Percentiles rank a stretch among this genome's conserved stretches.
Conservation (phyloP, 768 basidiomycete species). For the Serendipita sp. region DNA sequence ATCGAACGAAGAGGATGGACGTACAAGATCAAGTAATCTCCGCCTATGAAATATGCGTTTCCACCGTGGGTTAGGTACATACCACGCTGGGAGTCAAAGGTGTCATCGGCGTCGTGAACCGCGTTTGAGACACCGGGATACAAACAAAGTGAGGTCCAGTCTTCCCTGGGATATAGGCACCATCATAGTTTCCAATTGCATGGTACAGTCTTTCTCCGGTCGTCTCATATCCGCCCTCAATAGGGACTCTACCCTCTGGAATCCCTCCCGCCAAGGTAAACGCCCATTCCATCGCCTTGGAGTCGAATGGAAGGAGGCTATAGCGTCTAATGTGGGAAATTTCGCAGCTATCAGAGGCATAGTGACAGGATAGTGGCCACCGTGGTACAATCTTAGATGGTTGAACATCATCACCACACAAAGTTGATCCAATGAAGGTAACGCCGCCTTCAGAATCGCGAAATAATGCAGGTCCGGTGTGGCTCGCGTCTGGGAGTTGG, state of each 20-base stretch:
- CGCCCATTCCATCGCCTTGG: slow-evolving; percentile 61
- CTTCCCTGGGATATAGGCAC: slow-evolving; percentile 53
- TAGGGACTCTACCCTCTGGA: slow-evolving; percentile 38
- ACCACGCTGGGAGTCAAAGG: too few relatives aligned
- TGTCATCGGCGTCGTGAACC: too few relatives aligned
- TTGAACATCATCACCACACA: slow-evolving; percentile 50
- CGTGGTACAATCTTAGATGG: slow-evolving; percentile 67
- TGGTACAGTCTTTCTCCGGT: slow-evolving; percentile 53
- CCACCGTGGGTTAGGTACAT: too few relatives aligned
- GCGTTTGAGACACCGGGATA: too few relatives aligned
- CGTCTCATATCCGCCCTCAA: slow-evolving; percentile 68
- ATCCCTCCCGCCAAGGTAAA: slow-evolving; percentile 41
- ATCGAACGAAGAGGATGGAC: too few relatives aligned
- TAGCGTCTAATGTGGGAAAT: slow-evolving; percentile 46
- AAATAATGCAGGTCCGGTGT: slow-evolving; percentile 38
- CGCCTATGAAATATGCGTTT: too few relatives aligned
- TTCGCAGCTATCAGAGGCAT: slow-evolving; percentile 52
- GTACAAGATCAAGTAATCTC: too few relatives aligned
- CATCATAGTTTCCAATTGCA: slow-evolving; percentile 37
- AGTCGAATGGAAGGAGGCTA: slow-evolving; percentile 58
- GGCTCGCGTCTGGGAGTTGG: slow-evolving; percentile 29
- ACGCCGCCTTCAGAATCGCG: slow-evolving; percentile 40
- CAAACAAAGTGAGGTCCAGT: slow-evolving; percentile 50
- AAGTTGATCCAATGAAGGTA: slow-evolving; percentile 58
- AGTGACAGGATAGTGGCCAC: slow-evolving; percentile 34